Conservation (phyloP, 2,329 filamentous ascomycete genomes). For the Fusarium tjaetaba region DNA sequence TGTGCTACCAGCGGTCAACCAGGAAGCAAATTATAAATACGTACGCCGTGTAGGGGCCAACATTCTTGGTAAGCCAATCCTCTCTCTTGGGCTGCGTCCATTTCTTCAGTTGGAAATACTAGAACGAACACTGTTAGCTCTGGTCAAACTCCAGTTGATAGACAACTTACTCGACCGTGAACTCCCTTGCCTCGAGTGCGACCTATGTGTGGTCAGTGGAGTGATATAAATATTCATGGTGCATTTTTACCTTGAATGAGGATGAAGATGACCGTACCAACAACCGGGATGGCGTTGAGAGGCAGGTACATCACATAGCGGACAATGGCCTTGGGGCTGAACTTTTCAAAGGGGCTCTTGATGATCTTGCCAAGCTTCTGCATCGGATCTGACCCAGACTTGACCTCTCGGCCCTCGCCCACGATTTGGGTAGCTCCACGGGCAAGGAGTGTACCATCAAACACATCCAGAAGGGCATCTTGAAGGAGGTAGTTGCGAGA, state of each 20-base stretch:
- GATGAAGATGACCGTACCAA: constrained; percentile 85
- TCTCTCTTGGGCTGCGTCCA: constrained; percentile 74
- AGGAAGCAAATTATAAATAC: constrained; percentile 46
- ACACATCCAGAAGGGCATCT: constrained; percentile 86
- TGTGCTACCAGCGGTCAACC: neutral
- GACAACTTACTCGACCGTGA: constrained; percentile 63
- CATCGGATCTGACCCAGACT: constrained; percentile 67
- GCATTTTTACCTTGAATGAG: constrained; percentile 69
- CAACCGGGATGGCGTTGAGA: constrained; percentile 90
- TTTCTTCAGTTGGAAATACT: constrained; percentile 93
- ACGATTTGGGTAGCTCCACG: constrained; percentile 69
- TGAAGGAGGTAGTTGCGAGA: constrained; percentile 79
- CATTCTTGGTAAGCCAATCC: constrained; percentile 75
- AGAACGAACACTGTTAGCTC: constrained; percentile 4
- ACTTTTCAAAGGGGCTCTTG: constrained; percentile 66
- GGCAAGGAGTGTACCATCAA: constrained; percentile 76
- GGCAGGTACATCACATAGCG: constrained; percentile 87
- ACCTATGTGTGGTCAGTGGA: constrained; percentile 46
- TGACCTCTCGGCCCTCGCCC: constrained; percentile 77
- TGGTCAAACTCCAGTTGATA: neutral
- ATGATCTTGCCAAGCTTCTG: constrained; percentile 65
- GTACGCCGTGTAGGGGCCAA: constrained; percentile 83
- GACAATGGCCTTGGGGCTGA: constrained; percentile 71
- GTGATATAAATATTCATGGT: neutral
- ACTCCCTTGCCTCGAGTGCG: constrained; percentile 59